phyloP scores from a whole-genome alignment of 2,329 filamentous ascomycete genomes.

The Paracamarosporium sp. region DNA sequence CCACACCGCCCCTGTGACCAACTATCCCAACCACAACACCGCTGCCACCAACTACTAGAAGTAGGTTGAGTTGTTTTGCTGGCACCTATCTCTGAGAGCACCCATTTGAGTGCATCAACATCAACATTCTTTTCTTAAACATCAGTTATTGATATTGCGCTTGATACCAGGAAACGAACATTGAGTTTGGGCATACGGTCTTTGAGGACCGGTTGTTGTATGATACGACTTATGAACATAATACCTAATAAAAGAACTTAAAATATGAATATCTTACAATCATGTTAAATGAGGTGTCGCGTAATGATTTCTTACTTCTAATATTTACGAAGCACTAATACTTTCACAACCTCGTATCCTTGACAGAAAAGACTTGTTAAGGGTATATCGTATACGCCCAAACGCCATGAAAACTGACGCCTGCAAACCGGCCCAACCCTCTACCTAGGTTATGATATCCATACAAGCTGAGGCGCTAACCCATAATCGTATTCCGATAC shows the following conservation, averaged over 20 bases:
- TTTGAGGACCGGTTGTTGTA: conserved; percentile 2
- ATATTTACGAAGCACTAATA: neutral
- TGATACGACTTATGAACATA: conserved; percentile 19
- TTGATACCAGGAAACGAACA: conserved; percentile 32
- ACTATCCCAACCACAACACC: conserved; percentile 36
- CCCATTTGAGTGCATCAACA: neutral
- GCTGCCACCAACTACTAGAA: conserved; percentile 37
- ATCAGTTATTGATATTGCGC: conserved; percentile 22
- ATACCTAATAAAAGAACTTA: conserved; percentile 10
- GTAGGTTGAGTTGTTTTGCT: neutral
- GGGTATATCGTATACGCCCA: neutral
- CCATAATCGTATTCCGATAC: neutral
- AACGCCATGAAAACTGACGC: neutral
- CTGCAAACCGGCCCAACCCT: no score
- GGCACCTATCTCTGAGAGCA: neutral
- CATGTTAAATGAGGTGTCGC: no score
- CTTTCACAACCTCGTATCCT: no score
- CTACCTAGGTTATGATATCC: no score
- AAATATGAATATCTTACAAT: no score
- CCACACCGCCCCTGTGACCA: conserved; percentile 54
- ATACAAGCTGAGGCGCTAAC: no score
- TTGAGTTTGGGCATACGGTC: conserved; percentile 7
- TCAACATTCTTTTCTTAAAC: conserved; percentile 5
- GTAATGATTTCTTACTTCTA: no score
- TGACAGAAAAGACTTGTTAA: no score